Evolutionary conservation across 805 yeast genomes (phyloP), one percentile per base, ranked within the genome.

Genomic region (Myxozyma neotropica): DNA sequence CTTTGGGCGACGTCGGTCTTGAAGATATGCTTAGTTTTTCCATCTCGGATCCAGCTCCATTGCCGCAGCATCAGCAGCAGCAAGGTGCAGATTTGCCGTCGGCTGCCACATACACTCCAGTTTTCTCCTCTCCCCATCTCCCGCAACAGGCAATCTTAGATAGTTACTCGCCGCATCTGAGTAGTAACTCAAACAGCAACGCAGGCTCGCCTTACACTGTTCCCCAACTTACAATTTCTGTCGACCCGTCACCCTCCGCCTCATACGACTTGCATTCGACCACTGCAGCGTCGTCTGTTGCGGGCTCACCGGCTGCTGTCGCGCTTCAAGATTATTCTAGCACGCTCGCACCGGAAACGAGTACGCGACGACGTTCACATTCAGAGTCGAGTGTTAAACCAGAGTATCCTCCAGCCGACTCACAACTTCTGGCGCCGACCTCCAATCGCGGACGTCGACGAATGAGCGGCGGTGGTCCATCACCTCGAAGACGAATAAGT

Each of bases 361-460:
- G 17, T 7, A 17, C 21, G 5, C 58, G 64, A 10, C 55, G 56
- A 17, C 51, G 64, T 19, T 61, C 64, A 21, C 61, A 58, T 29
- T 61, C 64, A 15, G 64, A 61, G 39, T 58, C 63, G 8, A 53
- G 59, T 53, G 38, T 23, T 15, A 19, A 43, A 39, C 47, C 19
- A n/a, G 33, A 12, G 27, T 36, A 53, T 10, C 17, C 44, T 35
- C 29, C 38, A 35, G 33, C 17, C n/a, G 35, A n/a, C 51, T n/a
- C 36, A 40, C 42, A 39, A 17, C 19, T 35, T n/a, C 45, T 26
- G 31, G 26, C 42, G 51, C 29, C 33, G 10, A 10, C 43, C 4
- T 6, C 21, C 2, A n/a, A 21, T 10, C 27, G 51, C 13, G 55
- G 49, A 17, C 51, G 54, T 1, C 49, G 53, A 10, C 39, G 46